A percentile compares a stretch with the other conserved stretches of the same genome.
These are phyloP conservation scores for Mycena chlorophos DNA, from an alignment of 768 basidiomycete species.

Conservation along the genomic window DNA sequence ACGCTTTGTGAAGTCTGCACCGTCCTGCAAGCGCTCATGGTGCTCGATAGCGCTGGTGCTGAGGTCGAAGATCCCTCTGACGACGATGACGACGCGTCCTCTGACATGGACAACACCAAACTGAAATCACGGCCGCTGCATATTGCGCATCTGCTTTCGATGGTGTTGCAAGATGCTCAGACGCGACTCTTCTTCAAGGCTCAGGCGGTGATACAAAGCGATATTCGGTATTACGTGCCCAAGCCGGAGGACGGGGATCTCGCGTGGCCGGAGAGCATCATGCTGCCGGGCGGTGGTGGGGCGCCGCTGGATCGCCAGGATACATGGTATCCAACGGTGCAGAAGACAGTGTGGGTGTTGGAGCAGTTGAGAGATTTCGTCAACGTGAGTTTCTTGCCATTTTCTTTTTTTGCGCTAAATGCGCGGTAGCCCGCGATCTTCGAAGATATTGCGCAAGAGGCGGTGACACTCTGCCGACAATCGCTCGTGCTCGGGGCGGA, in stretches of 20 bases:
- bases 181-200: slow-evolving; percentile 95
- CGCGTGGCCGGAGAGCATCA: slow-evolving; percentile 1
- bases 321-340: slow-evolving; percentile 90
- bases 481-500: slow-evolving; percentile 77
- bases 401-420: slow-evolving; percentile 1
- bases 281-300: slow-evolving; percentile 38
- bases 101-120: slow-evolving; percentile 27
- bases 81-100: slow-evolving; percentile 30
- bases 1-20: slow-evolving; percentile 94
- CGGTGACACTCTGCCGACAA: slow-evolving; percentile 76
- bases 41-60: slow-evolving; percentile 65
- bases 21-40: slow-evolving; percentile 92
- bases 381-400: slow-evolving; percentile 55
- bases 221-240: slow-evolving; percentile 81
- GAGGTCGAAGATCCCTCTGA: slow-evolving; percentile 27
- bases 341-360: slow-evolving; percentile 89
- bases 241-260: slow-evolving; percentile 57
- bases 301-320: slow-evolving; percentile 71
- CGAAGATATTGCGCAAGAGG: slow-evolving; percentile 95
- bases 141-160: slow-evolving; percentile 77
- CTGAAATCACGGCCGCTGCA: slow-evolving; percentile 57
- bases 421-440: slow-evolving; percentile 86
- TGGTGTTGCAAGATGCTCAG: slow-evolving; percentile 95
- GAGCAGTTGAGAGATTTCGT: slow-evolving; percentile 89
- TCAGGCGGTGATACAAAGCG: slow-evolving; percentile 85